Percentiles rank a stretch among this genome's conserved stretches.
phyloP scores from a whole-genome alignment of 306 rosid genomes.

The Prunus kanzakura region DNA sequence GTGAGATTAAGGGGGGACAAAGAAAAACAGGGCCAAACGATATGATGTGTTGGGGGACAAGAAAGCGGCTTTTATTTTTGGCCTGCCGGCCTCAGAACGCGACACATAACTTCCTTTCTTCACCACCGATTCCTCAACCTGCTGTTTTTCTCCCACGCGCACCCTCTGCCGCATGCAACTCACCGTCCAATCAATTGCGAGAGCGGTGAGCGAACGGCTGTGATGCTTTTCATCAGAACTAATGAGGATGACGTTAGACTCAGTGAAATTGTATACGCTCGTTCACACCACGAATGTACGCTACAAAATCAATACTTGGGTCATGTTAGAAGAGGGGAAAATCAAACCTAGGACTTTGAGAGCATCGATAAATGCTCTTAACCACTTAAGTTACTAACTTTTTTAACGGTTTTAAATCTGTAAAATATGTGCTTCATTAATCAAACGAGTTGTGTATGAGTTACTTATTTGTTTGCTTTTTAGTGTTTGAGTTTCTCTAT shows the following conservation, averaged over 20 bases:
- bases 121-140: neutral
- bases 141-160: constrained; percentile 14
- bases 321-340: accelerated
- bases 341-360: accelerated
- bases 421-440: too few relatives aligned
- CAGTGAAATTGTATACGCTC: accelerated
- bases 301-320: too few relatives aligned
- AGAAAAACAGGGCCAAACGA: constrained; percentile 37
- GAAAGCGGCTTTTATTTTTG: constrained; percentile 52
- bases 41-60: constrained; percentile 56
- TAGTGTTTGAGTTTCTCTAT: too few relatives aligned
- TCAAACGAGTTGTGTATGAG: too few relatives aligned
- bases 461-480: too few relatives aligned
- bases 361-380: accelerated
- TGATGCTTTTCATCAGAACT: too few relatives aligned
- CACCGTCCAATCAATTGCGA: constrained; percentile 2
- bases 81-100: constrained; percentile 39
- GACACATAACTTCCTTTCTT: constrained; percentile 24
- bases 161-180: neutral
- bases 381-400: accelerated
- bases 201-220: too few relatives aligned
- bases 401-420: too few relatives aligned
- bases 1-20: constrained; percentile 34
- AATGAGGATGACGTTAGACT: too few relatives aligned
- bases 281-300: too few relatives aligned